Base-by-base conservation (phyloP, 352 stramenopile species). In the Blastocystis sp. region DNA sequence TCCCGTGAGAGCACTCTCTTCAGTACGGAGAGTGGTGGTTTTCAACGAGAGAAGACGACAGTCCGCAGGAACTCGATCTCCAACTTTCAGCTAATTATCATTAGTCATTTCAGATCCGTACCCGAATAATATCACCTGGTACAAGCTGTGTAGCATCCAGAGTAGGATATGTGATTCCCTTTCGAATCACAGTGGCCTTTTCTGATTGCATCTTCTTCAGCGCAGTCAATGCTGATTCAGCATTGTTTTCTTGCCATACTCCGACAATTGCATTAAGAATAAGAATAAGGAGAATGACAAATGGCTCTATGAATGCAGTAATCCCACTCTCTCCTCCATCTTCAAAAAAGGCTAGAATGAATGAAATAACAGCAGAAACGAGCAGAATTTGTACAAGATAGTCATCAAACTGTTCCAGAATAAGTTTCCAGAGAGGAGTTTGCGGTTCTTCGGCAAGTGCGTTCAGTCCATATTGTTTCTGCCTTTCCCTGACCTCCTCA, bases 361-460 rank as follows among this genome's bases (percentile, higher is more conserved):
- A 97, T 51, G 93, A 98, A 52, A 98, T 90, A 3, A 96, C 90
- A 0, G 97, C 96, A 0, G 97, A 96, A 9, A 92, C 93, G 21
- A 99, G 91, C 58, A 99, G 90, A 89, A 99, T 99, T 92, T 86
- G 57, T 19, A 86, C 75, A 32, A 86, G 49, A 65, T 75, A 86
- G 21, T 99, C 96, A 90, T 99, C 93, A 91, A 99, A 99, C 91
- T 99, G 96, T 90, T 98, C 95, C 39, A 98, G 89, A 88, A 98
- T 94, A 7, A 98, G 91, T 91, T 95, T 94, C 93, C 93, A 96
- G 43, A 96, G 89, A 32, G 93, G 92, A 85, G 92, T 95, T 56
- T 89, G 90, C 56, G 95, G 92, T 88, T 96, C 93, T 89, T 96
- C 95, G 78, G 93, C 92, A 58, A 96, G 89, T 87, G 95, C 93